A percentile compares a stretch with the other conserved stretches of the same genome.
These are phyloP conservation scores for Hyaloscypha bicolor DNA, from an alignment of 495 filamentous ascomycete species.

Conservation along the genomic window DNA sequence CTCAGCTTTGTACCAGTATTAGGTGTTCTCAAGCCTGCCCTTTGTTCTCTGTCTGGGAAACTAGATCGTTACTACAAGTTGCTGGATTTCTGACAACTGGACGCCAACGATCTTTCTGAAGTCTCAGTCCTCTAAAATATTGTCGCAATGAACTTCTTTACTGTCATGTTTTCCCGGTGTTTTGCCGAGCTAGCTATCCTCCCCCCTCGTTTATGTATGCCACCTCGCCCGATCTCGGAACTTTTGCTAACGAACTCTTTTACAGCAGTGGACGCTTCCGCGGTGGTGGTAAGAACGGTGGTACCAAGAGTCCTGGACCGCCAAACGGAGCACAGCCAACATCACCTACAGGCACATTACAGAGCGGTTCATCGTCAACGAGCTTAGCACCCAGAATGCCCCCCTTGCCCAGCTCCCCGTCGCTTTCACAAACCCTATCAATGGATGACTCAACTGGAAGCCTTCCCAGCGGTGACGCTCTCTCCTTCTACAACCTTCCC, in stretches of 20 bases:
- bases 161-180: no score
- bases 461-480: constrained; percentile 49
- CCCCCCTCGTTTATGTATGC: no score
- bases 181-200: no score
- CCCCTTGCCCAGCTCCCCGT: constrained; percentile 61
- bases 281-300: constrained; percentile 52
- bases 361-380: constrained; percentile 49
- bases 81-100: no score
- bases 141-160: no score
- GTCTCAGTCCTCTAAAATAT: no score
- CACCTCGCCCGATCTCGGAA: neutral
- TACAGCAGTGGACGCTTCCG: constrained; percentile 33
- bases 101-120: no score
- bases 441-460: constrained; percentile 48
- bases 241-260: constrained; percentile 26
- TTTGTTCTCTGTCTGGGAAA: no score
- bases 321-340: constrained; percentile 51
- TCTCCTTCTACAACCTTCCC: constrained; percentile 51
- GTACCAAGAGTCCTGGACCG: constrained; percentile 40
- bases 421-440: constrained; percentile 52
- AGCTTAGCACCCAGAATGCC: constrained; percentile 53
- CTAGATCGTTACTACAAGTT: no score
- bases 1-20: no score
- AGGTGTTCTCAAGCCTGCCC: no score
- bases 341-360: constrained; percentile 40